A percentile compares a stretch with the other conserved stretches of the same genome.
phyloP scores from a whole-genome alignment of 352 stramenopile genomes.

The Globisporangium abappressorium region DNA sequence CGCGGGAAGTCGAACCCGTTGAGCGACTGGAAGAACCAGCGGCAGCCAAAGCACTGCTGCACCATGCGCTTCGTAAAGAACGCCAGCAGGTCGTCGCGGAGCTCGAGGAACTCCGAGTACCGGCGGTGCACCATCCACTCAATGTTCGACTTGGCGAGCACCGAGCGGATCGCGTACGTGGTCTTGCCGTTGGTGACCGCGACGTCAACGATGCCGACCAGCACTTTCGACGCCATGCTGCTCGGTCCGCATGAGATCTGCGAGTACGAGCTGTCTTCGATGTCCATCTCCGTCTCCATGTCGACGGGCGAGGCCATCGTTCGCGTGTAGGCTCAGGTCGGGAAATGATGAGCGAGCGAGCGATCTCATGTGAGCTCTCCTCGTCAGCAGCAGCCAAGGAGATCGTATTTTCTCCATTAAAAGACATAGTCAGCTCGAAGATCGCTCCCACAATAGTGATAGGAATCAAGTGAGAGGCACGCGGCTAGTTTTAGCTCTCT shows the following conservation, averaged over 20 bases:
- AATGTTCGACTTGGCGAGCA: slow-evolving; percentile 32
- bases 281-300: not conserved
- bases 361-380: not conserved
- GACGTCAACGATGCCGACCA: slow-evolving; percentile 37
- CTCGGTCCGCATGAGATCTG: slow-evolving; percentile 49
- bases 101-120: slow-evolving; percentile 68
- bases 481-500: not conserved
- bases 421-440: not conserved
- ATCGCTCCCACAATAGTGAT: not conserved
- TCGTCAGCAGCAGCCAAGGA: not conserved
- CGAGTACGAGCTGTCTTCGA: slow-evolving; percentile 31
- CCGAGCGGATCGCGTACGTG: slow-evolving; percentile 43
- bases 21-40: slow-evolving; percentile 67
- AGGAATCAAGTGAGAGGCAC: not conserved
- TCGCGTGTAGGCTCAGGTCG: not conserved
- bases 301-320: not conserved
- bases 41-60: slow-evolving; percentile 71
- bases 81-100: slow-evolving; percentile 48
- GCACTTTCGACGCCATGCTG: slow-evolving; percentile 48
- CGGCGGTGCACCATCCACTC: slow-evolving; percentile 65
- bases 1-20: slow-evolving; percentile 57
- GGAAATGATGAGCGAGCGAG: not conserved
- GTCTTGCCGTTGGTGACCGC: slow-evolving; percentile 26
- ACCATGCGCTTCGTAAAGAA: slow-evolving; percentile 41
- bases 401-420: not conserved